Conservation (phyloP, 768 basidiomycete genomes). For the Boletus speciosus region DNA sequence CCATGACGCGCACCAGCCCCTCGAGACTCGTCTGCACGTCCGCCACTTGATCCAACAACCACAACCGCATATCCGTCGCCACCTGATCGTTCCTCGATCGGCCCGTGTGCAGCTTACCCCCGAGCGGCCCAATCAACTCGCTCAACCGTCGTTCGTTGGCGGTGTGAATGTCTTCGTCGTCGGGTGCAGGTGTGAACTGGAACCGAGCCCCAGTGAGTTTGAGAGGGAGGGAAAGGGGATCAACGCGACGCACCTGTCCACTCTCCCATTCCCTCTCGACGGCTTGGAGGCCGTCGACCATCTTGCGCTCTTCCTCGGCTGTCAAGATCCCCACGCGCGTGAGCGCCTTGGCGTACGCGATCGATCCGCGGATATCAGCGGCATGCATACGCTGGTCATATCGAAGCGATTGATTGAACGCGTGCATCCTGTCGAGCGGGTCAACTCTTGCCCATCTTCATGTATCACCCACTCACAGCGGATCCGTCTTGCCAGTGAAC, state of each 20-base stretch:
- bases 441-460: not conserved
- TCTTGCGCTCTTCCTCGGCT: slow-evolving; percentile 65
- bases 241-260: slow-evolving; percentile 47
- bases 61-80: slow-evolving; percentile 96
- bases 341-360: slow-evolving; percentile 91
- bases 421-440: slow-evolving; percentile 73
- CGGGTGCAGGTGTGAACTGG: slow-evolving; percentile 74
- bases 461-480: slow-evolving; percentile 7
- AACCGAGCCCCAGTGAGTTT: not conserved
- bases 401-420: slow-evolving; percentile 92
- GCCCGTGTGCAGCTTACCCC: slow-evolving; percentile 96
- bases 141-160: slow-evolving; percentile 94
- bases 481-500: slow-evolving; percentile 88
- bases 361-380: slow-evolving; percentile 89
- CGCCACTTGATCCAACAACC: slow-evolving; percentile 79
- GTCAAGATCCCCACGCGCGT: slow-evolving; percentile 78
- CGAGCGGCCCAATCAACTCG: slow-evolving; percentile 88
- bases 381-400: slow-evolving; percentile 95
- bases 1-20: slow-evolving; percentile 81
- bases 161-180: slow-evolving; percentile 99
- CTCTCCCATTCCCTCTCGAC: slow-evolving; percentile 86
- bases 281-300: slow-evolving; percentile 65
- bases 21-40: slow-evolving; percentile 67
- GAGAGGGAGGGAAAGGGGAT: not conserved
- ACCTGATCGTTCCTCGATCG: slow-evolving; percentile 98